Evolutionary conservation across 257 asterid species (phyloP), one percentile per base, ranked within the genome.

Genomic region (Plantago major): DNA sequence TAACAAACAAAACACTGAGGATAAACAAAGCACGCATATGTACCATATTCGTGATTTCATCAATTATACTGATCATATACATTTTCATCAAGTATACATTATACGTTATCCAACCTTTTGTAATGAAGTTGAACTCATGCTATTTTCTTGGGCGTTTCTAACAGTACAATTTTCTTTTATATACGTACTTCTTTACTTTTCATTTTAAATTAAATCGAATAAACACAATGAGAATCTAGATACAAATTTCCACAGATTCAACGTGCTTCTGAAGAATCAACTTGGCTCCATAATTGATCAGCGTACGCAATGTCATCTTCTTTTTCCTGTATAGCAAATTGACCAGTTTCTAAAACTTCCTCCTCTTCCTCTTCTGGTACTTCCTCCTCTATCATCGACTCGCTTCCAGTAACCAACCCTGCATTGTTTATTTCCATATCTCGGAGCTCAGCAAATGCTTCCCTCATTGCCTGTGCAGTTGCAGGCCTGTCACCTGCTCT

Each of bases 251-350:
- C 38, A 40, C 6, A 37, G 13, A 4, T 42, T 73, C 74, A 73
- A 66, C 59, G 57, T 49, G 61, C 60, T 72, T 76, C 45, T 10
- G 79, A 73, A 54, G 81, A 75, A 73, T 70, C 86, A 62, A 86
- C 82, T 66, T 82, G 88, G 68, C 79, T 73, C 97, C 97, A 90
- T 9, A 90, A 78, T 61, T 69, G 65, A 68, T 82, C 92, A 28
- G 97, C 95, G 65, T 90, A 90, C 56, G 80, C 91, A 65, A 75
- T 83, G 18, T 90, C 95, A 38, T 84, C 95, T 74, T 87, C 97
- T 74, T 75, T 81, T 74, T 89, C 95, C 60, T 17, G 73, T n/a
- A 67, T 54, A 6, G 63, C 71, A 22, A 42, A 64, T 45, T 55
- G 74, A 68, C 33, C 48, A 53, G 48, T 65, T 67, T 81, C 90